Percentiles rank a stretch among this genome's conserved stretches.
These are phyloP conservation scores for Tolypocladium cylindrosporum DNA, from an alignment of 2,329 filamentous ascomycete genomes.

Conservation along the genomic window DNA sequence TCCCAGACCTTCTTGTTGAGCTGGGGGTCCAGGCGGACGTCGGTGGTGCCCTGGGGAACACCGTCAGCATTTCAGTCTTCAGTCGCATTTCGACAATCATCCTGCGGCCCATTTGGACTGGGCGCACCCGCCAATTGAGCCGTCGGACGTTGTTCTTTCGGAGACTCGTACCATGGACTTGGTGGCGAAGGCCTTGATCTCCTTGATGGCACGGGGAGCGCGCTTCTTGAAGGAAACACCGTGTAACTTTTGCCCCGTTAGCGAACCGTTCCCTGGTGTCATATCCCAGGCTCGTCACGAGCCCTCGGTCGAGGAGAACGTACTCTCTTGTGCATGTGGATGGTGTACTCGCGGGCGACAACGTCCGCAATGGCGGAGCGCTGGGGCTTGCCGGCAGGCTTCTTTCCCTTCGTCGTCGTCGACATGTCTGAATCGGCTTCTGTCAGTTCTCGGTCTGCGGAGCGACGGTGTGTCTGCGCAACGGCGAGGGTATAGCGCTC, in stretches of 20 bases:
- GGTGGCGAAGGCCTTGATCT: slow-evolving; percentile 91
- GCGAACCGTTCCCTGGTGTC: slow-evolving; percentile 3
- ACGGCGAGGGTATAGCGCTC: slow-evolving; percentile 1
- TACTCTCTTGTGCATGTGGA: slow-evolving; percentile 95
- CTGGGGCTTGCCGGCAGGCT: slow-evolving; percentile 33
- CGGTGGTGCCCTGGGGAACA: slow-evolving; percentile 67
- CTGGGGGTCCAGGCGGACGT: slow-evolving; percentile 96
- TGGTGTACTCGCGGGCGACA: slow-evolving; percentile 99
- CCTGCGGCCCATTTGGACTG: not conserved
- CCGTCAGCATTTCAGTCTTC: slow-evolving; percentile 10
- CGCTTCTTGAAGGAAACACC: slow-evolving; percentile 99
- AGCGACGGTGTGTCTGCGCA: slow-evolving; percentile 2
- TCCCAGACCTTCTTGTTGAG: slow-evolving; percentile 99
- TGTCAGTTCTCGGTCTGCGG: slow-evolving; percentile 16
- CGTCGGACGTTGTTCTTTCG: not conserved
- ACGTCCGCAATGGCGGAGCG: slow-evolving; percentile 98
- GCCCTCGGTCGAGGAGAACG: slow-evolving; percentile 13
- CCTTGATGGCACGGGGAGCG: slow-evolving; percentile 97
- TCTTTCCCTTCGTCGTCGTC: slow-evolving; percentile 25
- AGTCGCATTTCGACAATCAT: not conserved
- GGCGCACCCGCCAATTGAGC: not conserved
- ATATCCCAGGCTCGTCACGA: slow-evolving; percentile 2
- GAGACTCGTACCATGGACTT: slow-evolving; percentile 79
- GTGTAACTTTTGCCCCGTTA: slow-evolving; percentile 60
- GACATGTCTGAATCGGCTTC: slow-evolving; percentile 27